phyloP scores from a whole-genome alignment of 768 basidiomycete species.

The Phylloporus arenicola region DNA sequence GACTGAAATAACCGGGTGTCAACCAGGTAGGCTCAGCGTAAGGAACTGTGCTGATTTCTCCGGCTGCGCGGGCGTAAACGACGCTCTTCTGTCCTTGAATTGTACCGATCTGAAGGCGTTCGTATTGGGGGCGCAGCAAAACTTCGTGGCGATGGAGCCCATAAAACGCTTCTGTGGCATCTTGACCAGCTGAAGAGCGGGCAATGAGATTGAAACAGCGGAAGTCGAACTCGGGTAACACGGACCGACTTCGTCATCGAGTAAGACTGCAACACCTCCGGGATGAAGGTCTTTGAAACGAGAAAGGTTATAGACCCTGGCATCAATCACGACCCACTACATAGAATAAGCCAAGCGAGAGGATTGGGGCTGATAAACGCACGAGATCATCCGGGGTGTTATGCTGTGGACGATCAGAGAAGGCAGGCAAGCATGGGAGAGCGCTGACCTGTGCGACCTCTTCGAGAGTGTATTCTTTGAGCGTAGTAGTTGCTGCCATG shows the following conservation, averaged over 20 bases:
- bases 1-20: slow-evolving; percentile 56
- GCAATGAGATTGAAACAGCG: background rate
- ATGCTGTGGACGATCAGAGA: slow-evolving; percentile 42
- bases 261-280: slow-evolving; percentile 73
- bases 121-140: slow-evolving; percentile 66
- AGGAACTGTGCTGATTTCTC: slow-evolving; percentile 68
- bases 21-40: slow-evolving; percentile 90
- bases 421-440: background rate
- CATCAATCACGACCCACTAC: slow-evolving; percentile 81
- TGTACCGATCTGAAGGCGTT: slow-evolving; percentile 68
- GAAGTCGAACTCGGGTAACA: background rate
- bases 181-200: slow-evolving; percentile 60
- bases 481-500: slow-evolving; percentile 29
- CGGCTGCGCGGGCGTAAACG: slow-evolving; percentile 46
- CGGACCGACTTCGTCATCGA: slow-evolving; percentile 72
- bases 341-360: slow-evolving; percentile 1
- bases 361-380: slow-evolving; percentile 14
- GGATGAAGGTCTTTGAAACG: slow-evolving; percentile 81
- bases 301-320: slow-evolving; percentile 78
- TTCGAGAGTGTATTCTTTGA: slow-evolving; percentile 49
- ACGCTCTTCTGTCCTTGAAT: slow-evolving; percentile 57
- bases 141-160: slow-evolving; percentile 86
- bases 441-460: slow-evolving; percentile 50
- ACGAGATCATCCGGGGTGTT: slow-evolving; percentile 74
- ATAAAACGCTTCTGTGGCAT: slow-evolving; percentile 85